These are phyloP conservation scores for Phytophthora sansomeana DNA, from an alignment of 352 stramenopile genomes.

Conservation along the genomic window DNA sequence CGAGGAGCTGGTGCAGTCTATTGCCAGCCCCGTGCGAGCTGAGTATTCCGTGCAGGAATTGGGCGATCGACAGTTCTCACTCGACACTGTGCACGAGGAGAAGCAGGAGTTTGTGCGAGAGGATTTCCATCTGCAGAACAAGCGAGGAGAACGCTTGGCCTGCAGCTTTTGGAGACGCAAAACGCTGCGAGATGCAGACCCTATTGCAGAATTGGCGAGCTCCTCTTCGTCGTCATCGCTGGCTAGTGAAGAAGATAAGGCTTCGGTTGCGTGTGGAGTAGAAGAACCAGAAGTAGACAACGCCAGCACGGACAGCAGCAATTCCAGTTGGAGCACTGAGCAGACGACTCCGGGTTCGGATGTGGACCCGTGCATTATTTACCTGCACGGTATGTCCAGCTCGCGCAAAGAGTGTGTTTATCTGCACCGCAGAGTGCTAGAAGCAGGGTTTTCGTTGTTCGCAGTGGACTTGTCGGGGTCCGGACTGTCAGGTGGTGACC, in stretches of 20 bases:
- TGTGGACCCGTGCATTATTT: slow-evolving; percentile 68
- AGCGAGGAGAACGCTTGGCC: slow-evolving; percentile 55
- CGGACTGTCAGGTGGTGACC: slow-evolving; percentile 68
- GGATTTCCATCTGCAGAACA: slow-evolving; percentile 68
- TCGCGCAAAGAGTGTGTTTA: slow-evolving; percentile 83
- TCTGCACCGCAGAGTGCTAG: slow-evolving; percentile 58
- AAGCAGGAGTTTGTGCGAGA: slow-evolving; percentile 51
- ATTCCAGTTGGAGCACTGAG: slow-evolving; percentile 27
- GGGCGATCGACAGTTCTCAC: slow-evolving; percentile 36
- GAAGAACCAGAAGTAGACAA: slow-evolving; percentile 21
- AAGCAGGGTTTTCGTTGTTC: slow-evolving; percentile 73
- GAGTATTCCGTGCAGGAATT: slow-evolving; percentile 67
- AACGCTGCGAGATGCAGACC: slow-evolving; percentile 28
- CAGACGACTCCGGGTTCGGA: neutral
- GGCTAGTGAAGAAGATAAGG: slow-evolving; percentile 27
- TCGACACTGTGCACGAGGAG: slow-evolving; percentile 14
- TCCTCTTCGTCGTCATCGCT: slow-evolving; percentile 6
- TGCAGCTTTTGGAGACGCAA: slow-evolving; percentile 77
- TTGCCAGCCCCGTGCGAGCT: slow-evolving; percentile 68
- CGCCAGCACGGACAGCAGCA: slow-evolving; percentile 37
- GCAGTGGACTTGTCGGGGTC: slow-evolving; percentile 78
- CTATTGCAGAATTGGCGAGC: slow-evolving; percentile 23
- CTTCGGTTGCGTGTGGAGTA: neutral
- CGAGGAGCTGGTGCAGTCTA: slow-evolving; percentile 76
- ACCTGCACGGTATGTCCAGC: slow-evolving; percentile 83